A percentile compares a stretch with the other conserved stretches of the same genome.
Conservation (phyloP, 164 flowering plant species). For the Chimonanthus salicifolius region DNA sequence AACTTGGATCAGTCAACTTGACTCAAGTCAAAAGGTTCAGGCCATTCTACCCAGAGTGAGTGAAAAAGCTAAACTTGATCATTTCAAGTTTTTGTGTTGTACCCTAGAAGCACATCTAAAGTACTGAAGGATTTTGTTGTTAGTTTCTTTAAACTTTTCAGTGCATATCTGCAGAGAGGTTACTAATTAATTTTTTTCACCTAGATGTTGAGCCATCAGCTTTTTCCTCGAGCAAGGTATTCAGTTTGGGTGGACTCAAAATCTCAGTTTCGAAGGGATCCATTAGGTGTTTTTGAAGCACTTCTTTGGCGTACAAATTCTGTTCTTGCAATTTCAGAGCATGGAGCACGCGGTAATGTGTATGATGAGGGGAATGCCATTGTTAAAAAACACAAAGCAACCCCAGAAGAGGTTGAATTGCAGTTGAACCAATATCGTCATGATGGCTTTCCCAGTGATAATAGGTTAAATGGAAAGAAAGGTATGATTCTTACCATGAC, state of each 20-base stretch:
- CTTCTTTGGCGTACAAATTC: slow-evolving; percentile 91
- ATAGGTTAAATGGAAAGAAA: slow-evolving; percentile 86
- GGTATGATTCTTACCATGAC: slow-evolving; percentile 34
- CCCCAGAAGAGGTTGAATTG: slow-evolving; percentile 87
- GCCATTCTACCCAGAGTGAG: too few relatives aligned
- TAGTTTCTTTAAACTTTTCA: too few relatives aligned
- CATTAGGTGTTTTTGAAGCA: slow-evolving; percentile 86
- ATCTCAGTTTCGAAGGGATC: slow-evolving; percentile 92
- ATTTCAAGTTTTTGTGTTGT: too few relatives aligned
- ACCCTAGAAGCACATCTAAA: too few relatives aligned
- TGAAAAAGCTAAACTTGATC: too few relatives aligned
- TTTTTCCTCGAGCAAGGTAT: slow-evolving; percentile 76
- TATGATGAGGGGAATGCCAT: slow-evolving; percentile 95
- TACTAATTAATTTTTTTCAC: background rate
- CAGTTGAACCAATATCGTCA: slow-evolving; percentile 70
- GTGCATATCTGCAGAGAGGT: too few relatives aligned
- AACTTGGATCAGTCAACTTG: too few relatives aligned
- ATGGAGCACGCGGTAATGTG: slow-evolving; percentile 92
- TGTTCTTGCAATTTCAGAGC: slow-evolving; percentile 87
- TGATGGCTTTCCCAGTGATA: slow-evolving; percentile 85
- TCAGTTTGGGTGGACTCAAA: slow-evolving; percentile 99
- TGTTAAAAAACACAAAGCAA: slow-evolving; percentile 87
- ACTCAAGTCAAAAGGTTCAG: too few relatives aligned
- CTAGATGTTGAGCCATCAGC: slow-evolving; percentile 86
- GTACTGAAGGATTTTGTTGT: too few relatives aligned